Evolutionary conservation across 1,284 basidiomycete genomes (phyloP), one percentile per base, ranked within the genome.

Genomic region (Malassezia obtusa): DNA sequence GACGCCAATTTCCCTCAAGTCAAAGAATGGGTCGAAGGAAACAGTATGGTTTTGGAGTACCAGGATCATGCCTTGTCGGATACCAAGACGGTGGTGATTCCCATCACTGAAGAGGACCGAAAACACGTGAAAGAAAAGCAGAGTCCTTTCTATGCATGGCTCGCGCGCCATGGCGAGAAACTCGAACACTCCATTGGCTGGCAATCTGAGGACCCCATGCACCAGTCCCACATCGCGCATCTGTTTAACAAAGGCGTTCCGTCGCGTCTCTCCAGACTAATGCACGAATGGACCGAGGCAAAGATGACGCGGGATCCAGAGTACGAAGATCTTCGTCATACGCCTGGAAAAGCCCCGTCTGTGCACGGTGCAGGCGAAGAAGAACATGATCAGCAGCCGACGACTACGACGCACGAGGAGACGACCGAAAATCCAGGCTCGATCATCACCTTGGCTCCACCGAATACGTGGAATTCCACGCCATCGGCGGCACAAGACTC

Each of bases 21-120:
- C 8, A 57, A 59, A 21, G 57, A 67, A 31, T 73, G 70, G 70
- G 57, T 71, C 15, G 70, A 73, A 47, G 71, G 71, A 3, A 48
- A 62, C 50, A 59, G 67, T 10, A 56, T 73, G 5, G 59, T 73
- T 17, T 50, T 72, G 33, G 68, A 73, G 47, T 62, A 69, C 50
- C 64, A 64, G 49, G 47, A 64, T 47, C 44, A 39, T 30, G 53
- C 58, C 26, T 57, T 53, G 14, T 60, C 59, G 36, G 71, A 73
- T 30, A 54, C 65, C 14, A 52, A 61, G 24, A 65, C 68, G 2
- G 53, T 64, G 30, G 63, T 71, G 12, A 64, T 73, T 24, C 57
- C 59, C 19, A 45, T 73, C 26, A 49, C 58, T 4, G 57, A 61
- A n/a, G 56, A 60, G 4, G 68, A 70, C 35, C 49, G 55, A 12